Conservation (phyloP, 2,329 filamentous ascomycete genomes). For the Ascochyta rabiei region DNA sequence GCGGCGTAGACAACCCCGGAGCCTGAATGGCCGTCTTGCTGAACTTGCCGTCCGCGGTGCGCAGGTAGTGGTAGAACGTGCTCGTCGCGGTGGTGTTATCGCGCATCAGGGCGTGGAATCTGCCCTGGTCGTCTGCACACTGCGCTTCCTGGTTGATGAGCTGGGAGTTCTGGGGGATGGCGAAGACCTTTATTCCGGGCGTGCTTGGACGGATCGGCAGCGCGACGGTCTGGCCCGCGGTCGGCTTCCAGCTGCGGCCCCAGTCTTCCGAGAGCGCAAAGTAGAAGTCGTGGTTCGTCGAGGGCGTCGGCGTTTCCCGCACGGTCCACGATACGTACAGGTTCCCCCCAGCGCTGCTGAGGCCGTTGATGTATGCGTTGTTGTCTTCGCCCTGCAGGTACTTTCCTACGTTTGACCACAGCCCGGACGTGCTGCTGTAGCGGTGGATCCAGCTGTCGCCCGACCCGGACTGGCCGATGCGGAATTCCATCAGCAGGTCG, state of each 20-base stretch:
- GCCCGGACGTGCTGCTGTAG: constrained; percentile 47
- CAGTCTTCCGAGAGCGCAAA: constrained; percentile 56
- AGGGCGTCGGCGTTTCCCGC: constrained; percentile 54
- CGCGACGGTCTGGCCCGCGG: constrained; percentile 45
- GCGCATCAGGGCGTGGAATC: constrained; percentile 58
- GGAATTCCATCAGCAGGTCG: constrained; percentile 56
- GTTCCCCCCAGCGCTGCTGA: constrained; percentile 45
- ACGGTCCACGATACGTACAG: constrained; percentile 59
- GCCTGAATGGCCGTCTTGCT: constrained; percentile 41
- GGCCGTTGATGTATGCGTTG: constrained; percentile 60
- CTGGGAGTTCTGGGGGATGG: constrained; percentile 54
- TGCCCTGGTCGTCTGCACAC: constrained; percentile 52
- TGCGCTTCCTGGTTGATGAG: constrained; percentile 60
- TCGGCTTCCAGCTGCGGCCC: constrained; percentile 54
- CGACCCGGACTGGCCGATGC: constrained; percentile 58
- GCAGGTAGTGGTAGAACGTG: constrained; percentile 43
- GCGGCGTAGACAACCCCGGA: constrained; percentile 36
- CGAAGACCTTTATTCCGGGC: constrained; percentile 52
- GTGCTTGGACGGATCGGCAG: constrained; percentile 52
- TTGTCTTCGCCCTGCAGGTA: constrained; percentile 54
- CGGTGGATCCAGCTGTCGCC: constrained; percentile 58
- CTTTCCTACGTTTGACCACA: constrained; percentile 51
- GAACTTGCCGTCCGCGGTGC: constrained; percentile 35
- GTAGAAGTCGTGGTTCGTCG: constrained; percentile 59
- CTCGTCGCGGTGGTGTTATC: constrained; percentile 45